phyloP scores from a whole-genome alignment of 2,329 filamentous ascomycete species.

The Neonectria hederae region DNA sequence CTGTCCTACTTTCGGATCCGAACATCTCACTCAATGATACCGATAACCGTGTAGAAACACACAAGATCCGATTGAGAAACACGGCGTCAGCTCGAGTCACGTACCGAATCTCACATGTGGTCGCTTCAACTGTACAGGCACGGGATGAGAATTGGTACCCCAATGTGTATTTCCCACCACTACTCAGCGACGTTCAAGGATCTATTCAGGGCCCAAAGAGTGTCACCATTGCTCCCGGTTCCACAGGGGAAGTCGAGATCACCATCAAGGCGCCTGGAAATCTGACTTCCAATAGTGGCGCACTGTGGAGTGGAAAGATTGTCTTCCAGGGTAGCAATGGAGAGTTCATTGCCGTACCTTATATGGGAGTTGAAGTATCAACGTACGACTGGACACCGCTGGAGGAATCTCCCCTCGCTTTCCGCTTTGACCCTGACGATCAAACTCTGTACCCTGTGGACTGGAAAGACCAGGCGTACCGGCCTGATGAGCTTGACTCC shows the following conservation, averaged over 20 bases:
- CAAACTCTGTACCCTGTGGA: conserved; percentile 31
- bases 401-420: conserved; percentile 23
- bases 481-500: conserved; percentile 24
- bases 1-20: conserved; percentile 23
- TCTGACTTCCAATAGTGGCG: conserved; percentile 25
- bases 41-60: conserved; percentile 26
- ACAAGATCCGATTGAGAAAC: conserved; percentile 28
- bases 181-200: conserved; percentile 7
- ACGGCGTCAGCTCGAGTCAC: conserved; percentile 15
- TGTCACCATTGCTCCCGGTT: conserved; percentile 5
- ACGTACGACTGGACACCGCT: conserved; percentile 36
- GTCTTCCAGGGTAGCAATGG: conserved; percentile 29
- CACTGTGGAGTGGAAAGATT: conserved; percentile 36
- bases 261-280: conserved; percentile 8
- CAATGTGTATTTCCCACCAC: conserved; percentile 25
- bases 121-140: conserved; percentile 16
- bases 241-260: conserved; percentile 3
- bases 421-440: conserved; percentile 23
- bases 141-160: conserved; percentile 23
- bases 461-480: conserved; percentile 17
- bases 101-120: conserved; percentile 29
- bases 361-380: conserved; percentile 35
- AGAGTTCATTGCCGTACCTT: conserved; percentile 29
- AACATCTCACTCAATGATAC: conserved; percentile 31
- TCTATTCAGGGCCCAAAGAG: conserved; percentile 15